phyloP scores from a whole-genome alignment of 2,329 filamentous ascomycete genomes.

The Ceratocystis alfenasii region DNA sequence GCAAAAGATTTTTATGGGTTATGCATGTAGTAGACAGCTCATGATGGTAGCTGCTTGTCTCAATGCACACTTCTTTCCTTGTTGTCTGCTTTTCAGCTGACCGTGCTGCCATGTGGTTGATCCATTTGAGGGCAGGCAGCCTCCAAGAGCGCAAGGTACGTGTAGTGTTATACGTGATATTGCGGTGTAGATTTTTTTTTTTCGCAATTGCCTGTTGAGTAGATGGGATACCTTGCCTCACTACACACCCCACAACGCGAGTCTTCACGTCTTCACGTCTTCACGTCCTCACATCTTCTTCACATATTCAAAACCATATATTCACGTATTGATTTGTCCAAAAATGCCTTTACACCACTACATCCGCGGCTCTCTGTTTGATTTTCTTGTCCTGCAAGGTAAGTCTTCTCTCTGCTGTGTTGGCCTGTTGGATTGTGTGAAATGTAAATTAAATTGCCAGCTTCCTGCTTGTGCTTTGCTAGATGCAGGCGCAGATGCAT shows the following conservation, averaged over 20 bases:
- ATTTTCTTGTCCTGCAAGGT: too few species aligned
- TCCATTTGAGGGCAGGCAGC: not conserved
- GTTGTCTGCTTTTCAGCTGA: not conserved
- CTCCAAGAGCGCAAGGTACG: not conserved
- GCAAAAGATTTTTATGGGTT: not conserved
- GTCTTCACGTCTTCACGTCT: too few species aligned
- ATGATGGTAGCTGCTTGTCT: not conserved
- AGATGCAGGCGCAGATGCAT: not conserved
- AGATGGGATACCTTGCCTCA: too few species aligned
- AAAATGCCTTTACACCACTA: too few species aligned
- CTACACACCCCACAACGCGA: too few species aligned
- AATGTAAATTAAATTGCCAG: not conserved
- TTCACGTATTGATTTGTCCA: too few species aligned
- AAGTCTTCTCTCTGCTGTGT: not conserved
- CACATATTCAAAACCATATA: too few species aligned
- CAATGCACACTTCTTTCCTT: not conserved
- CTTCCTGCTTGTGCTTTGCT: not conserved
- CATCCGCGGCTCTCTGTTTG: too few species aligned
- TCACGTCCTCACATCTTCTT: too few species aligned
- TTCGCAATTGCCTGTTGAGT: too few species aligned
- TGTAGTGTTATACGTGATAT: not conserved
- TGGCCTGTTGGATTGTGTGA: not conserved
- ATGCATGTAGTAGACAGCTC: not conserved
- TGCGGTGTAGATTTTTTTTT: not conserved
- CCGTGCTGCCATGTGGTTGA: not conserved